Percentiles rank a stretch among this genome's conserved stretches.
phyloP scores from a whole-genome alignment of 192 early-diverging fungal genomes.

The Haplosporangium gracile region DNA sequence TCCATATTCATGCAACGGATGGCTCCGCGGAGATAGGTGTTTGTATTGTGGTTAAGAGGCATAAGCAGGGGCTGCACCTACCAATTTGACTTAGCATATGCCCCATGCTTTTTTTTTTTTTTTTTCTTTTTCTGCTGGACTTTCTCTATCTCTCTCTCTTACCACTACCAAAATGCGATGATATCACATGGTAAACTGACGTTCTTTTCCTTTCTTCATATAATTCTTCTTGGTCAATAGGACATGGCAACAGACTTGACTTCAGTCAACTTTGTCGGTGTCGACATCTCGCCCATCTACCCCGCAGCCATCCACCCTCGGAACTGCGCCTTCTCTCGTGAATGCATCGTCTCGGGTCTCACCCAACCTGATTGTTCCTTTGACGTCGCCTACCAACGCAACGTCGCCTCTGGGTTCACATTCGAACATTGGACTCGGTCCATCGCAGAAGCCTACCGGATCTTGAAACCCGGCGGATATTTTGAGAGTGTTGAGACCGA shows the following conservation, averaged over 20 bases:
- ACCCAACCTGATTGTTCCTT: conserved; percentile 36
- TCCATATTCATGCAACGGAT: neutral
- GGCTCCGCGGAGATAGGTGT: neutral
- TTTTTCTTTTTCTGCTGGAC: neutral
- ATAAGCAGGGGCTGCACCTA: too few species aligned
- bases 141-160: neutral
- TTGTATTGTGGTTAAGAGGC: too few species aligned
- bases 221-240: conserved; percentile 6
- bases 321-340: conserved; percentile 47
- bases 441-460: conserved; percentile 33
- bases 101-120: neutral
- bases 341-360: conserved; percentile 39
- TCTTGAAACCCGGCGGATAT: conserved; percentile 50
- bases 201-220: neutral
- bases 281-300: conserved; percentile 56
- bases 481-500: conserved; percentile 56
- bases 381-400: conserved; percentile 52
- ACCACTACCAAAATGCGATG: neutral
- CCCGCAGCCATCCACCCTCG: conserved; percentile 51
- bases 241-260: conserved; percentile 57
- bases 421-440: conserved; percentile 39
- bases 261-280: conserved; percentile 43
- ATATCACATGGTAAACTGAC: conserved; percentile 6
- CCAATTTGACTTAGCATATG: neutral
- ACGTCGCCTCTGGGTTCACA: conserved; percentile 35